Conservation (phyloP, 2,329 filamentous ascomycete species). For the Neophaeococcomyces aloes region DNA sequence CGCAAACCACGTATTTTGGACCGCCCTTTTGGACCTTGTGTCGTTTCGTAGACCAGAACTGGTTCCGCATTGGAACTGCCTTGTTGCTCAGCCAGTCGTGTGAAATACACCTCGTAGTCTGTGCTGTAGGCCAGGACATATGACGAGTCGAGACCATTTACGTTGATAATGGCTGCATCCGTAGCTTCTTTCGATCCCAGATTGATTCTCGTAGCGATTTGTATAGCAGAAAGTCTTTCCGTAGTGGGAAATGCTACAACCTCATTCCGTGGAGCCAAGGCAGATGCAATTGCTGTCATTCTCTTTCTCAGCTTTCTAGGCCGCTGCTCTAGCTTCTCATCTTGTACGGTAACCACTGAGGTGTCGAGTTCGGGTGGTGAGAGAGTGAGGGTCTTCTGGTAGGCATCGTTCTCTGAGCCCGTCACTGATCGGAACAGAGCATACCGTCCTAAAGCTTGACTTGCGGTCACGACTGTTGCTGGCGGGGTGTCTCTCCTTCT, state of each 20-base stretch:
- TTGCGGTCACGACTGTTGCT: conserved; percentile 12
- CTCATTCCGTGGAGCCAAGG: conserved; percentile 63
- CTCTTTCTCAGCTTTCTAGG: conserved; percentile 30
- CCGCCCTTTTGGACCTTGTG: conserved; percentile 25
- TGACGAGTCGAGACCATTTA: conserved; percentile 20
- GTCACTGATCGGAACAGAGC: conserved; percentile 25
- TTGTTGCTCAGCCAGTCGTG: conserved; percentile 46
- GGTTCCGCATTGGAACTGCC: conserved; percentile 30
- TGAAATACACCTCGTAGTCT: conserved; percentile 60
- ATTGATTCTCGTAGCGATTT: conserved; percentile 45
- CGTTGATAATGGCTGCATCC: conserved; percentile 15
- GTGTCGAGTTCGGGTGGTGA: conserved; percentile 45
- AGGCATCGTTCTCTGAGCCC: conserved; percentile 44
- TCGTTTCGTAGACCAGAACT: conserved; percentile 16
- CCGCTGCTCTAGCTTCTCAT: conserved; percentile 24
- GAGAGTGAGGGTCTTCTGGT: conserved; percentile 49
- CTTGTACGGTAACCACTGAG: conserved; percentile 20
- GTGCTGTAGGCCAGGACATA: conserved; percentile 72
- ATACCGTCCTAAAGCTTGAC: conserved; percentile 26
- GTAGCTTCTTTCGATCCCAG: conserved; percentile 44
- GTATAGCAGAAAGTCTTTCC: conserved; percentile 46
- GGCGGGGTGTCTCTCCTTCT: conserved; percentile 21
- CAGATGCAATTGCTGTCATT: conserved; percentile 69
- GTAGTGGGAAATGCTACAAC: conserved; percentile 58
- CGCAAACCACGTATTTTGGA: conserved; percentile 37